These are phyloP conservation scores for Fusarium chlamydosporum DNA, from an alignment of 2,329 filamentous ascomycete genomes.

Conservation along the genomic window DNA sequence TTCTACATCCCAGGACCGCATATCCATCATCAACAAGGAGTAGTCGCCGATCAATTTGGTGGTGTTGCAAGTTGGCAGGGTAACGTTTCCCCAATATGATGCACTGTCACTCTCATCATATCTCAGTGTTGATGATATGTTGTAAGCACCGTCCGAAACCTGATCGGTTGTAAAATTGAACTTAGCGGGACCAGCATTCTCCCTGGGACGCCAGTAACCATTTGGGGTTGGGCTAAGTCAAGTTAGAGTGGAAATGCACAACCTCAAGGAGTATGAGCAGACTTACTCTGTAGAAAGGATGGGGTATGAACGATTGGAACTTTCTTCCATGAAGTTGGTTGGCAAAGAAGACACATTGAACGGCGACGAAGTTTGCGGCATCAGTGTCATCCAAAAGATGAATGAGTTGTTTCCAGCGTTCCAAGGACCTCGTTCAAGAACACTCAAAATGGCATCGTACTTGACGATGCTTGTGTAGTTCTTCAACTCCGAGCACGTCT, in stretches of 20 bases:
- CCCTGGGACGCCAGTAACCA: background rate
- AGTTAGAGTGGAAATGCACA: background rate
- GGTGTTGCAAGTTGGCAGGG: conserved; percentile 15
- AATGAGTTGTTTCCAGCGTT: conserved; percentile 11
- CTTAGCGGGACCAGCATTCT: accelerated
- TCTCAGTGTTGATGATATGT: background rate
- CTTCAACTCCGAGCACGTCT: conserved; percentile 1
- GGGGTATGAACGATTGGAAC: background rate
- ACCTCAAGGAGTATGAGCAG: accelerated
- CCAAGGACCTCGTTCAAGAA: conserved; percentile 12
- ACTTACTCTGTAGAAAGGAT: background rate
- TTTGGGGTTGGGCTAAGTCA: background rate
- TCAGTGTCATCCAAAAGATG: conserved; percentile 16
- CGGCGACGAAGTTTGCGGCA: background rate
- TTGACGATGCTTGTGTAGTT: background rate
- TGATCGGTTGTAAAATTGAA: conserved; percentile 18
- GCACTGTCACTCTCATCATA: background rate
- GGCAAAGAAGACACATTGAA: background rate
- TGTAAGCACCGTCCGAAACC: background rate
- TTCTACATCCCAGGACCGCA: accelerated
- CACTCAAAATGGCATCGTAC: conserved; percentile 12
- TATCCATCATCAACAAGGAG: accelerated
- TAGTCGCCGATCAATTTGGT: conserved; percentile 5
- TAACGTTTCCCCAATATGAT: background rate
- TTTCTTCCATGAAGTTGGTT: background rate